Evolutionary conservation across 306 rosid genomes (phyloP).

Genomic region (Lablab purpureus): DNA sequence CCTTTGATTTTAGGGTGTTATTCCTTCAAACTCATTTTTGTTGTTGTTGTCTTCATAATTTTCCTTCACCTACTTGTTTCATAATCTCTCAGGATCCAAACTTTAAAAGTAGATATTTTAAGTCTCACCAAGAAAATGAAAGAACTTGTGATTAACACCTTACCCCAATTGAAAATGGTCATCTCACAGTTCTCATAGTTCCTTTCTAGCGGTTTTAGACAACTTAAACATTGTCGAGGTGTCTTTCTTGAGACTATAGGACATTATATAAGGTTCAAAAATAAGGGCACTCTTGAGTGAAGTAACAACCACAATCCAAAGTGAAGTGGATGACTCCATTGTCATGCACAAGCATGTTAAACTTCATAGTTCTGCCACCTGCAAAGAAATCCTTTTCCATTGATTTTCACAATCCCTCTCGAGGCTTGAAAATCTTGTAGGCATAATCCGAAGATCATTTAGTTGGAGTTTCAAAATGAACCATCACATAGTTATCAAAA

Average conservation of each 20-base stretch:
- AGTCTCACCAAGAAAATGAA: conserved; percentile 40
- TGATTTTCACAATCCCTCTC: background rate
- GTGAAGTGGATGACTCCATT: background rate
- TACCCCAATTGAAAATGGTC: too few relatives aligned
- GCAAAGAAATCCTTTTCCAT: background rate
- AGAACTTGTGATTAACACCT: too few relatives aligned
- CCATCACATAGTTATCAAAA: background rate
- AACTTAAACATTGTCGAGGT: too few relatives aligned
- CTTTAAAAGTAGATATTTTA: background rate
- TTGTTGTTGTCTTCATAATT: conserved; percentile 11
- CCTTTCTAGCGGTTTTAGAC: too few relatives aligned
- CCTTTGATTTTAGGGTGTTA: background rate
- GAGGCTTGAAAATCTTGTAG: background rate
- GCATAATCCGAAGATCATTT: background rate
- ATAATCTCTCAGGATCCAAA: conserved; percentile 17
- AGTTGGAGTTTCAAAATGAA: background rate
- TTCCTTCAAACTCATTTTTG: background rate
- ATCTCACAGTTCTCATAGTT: too few relatives aligned
- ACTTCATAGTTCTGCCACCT: background rate
- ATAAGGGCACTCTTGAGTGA: background rate
- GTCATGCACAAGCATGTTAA: background rate
- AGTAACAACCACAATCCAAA: too few relatives aligned
- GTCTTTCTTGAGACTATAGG: too few relatives aligned
- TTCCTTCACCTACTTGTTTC: background rate
- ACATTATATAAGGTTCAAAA: background rate